These are phyloP conservation scores for Blastobotrys niveus DNA, from an alignment of 1,139 yeast genomes.

Conservation along the genomic window DNA sequence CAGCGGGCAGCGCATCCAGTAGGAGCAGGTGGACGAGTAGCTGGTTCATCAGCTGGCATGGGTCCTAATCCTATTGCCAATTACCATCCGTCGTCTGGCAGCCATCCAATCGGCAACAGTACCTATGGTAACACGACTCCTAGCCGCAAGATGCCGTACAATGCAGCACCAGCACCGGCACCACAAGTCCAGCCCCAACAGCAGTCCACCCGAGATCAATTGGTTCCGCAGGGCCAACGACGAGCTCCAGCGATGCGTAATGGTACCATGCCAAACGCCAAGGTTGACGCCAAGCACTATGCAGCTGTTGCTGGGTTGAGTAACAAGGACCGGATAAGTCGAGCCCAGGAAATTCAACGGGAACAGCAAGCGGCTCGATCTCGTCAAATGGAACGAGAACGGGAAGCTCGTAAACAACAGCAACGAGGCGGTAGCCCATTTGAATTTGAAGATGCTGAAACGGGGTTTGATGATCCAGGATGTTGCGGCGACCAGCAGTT, in stretches of 20 bases:
- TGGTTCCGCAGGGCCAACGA: not conserved
- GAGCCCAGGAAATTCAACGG: slow-evolving; percentile 9
- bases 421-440: not conserved
- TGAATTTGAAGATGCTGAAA: slow-evolving; percentile 1
- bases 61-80: no score
- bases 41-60: no score
- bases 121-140: no score
- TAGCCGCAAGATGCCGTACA: no score
- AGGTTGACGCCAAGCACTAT: not conserved
- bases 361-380: slow-evolving; percentile 9
- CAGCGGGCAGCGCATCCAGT: not conserved
- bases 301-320: not conserved
- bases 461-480: slow-evolving; percentile 6
- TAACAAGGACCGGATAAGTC: slow-evolving; percentile 13
- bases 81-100: no score
- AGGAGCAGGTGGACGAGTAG: no score
- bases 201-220: no score
- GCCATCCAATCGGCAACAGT: no score
- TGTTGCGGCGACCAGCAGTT: not conserved
- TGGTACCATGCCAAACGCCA: not conserved
- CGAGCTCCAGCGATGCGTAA: not conserved
- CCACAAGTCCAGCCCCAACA: no score
- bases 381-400: slow-evolving; percentile 10
- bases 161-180: no score
- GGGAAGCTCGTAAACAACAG: slow-evolving; percentile 4